Evolutionary conservation across 257 asterid species (phyloP), one percentile per base, ranked within the genome.

Genomic region (Scutellaria galericulata): DNA sequence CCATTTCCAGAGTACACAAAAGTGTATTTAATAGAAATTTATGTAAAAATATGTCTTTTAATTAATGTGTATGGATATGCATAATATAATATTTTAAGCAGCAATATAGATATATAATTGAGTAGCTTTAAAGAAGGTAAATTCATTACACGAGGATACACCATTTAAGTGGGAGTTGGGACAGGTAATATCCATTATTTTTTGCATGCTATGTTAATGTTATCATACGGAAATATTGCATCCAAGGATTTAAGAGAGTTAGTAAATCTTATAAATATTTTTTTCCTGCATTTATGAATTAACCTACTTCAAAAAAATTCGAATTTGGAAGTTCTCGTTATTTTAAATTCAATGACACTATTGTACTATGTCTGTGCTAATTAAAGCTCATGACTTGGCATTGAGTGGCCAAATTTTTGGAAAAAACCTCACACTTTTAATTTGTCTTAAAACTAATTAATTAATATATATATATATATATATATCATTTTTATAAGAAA

Each of bases 161-260:
- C 40, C 65, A 77, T 71, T 76, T 71, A 71, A 64, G 46, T 77
- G 59, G 35, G 59, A 18, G 59, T 7, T 53, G 59, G 59, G 35
- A 53, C 59, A 53, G 59, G 35, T 70, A 69, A 65, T 70, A 15
- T 71, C 50, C 64, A 64, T 71, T 55, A 46, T 47, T 54, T 54
- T 53, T 53, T 63, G 69, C 13, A 9, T 46, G 81, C 69, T 13
- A 44, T 44, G 55, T 68, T 41, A 68, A 61, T 59, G 66, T 9
- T 64, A 4, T 12, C 7, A 14, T 52, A 14, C 14, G 57, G 15
- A 44, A 7, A 51, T 44, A 15, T 22, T 9, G 44, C 48, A 51
- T 48, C 40, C 12, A 5, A 13, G 54, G 46, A 57, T 55, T 54
- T 11, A 68, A 39, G 73, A 54, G 62, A 70, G 63, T 8, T 47